Base-by-base conservation (phyloP, 208 protist species). In the Wallacemonas sp. region DNA sequence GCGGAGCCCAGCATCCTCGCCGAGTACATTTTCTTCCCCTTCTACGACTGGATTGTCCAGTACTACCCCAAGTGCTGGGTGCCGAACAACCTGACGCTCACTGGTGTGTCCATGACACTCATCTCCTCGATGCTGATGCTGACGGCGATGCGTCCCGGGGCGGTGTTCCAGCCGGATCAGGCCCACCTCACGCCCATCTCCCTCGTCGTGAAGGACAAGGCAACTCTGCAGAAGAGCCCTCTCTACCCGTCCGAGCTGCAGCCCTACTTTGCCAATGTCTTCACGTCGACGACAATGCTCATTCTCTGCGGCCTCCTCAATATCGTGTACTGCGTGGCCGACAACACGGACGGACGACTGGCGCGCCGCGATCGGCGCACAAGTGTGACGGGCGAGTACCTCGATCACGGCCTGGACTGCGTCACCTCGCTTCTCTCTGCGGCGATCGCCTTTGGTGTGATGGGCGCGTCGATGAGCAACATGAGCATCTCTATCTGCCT, bases 391-490 rank as follows among this genome's bases (percentile, higher is more conserved):
- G 92, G 92, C 26, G 92, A 97, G 74, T 97, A 97, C 76, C 84
- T 97, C 25, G 92, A 97, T 62, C 92, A 97, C 61, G 89, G 92
- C 2, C 86, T 94, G 12, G 92, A 97, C 79, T 97, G 92, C 55
- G 88, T 94, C 31, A 95, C 89, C 20, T 97, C 92, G 25, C 81
- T 97, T 25, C 71, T 97, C 31, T 94, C 87, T 29, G 71, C 83
- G 14, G 76, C 61, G 59, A 74, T 88, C 57, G 70, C 66, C 32
- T 89, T 92, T 57, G 57, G 46, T 45, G 77, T 87, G 2, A 55
- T 93, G 71, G 77, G 87, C 26, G 67, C 75, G 32, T 88, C 83
- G 7, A 77, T 92, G 31, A 74, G 68, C 20, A 94, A 92, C 76
- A 87, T 92, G 68, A 59, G 71, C 48, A 75, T 90, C 52, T 79